phyloP scores from a whole-genome alignment of 2,329 filamentous ascomycete genomes.

The Colletotrichum sp. region DNA sequence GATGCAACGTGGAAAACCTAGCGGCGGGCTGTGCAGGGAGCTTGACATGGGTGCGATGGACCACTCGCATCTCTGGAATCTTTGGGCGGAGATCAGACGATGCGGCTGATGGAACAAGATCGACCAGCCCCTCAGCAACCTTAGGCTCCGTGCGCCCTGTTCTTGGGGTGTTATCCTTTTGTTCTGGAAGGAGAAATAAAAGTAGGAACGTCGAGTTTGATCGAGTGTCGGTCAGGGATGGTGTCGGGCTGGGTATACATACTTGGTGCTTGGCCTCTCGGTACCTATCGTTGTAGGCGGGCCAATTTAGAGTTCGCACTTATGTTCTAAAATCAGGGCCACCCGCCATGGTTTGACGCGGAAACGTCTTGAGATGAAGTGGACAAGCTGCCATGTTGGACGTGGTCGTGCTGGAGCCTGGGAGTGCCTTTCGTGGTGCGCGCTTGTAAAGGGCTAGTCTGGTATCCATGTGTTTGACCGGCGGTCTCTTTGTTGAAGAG shows the following conservation, averaged over 20 bases:
- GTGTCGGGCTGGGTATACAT: background rate
- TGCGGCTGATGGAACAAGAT: slow-evolving; percentile 23
- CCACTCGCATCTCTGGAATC: slow-evolving; percentile 23
- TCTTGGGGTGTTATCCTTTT: background rate
- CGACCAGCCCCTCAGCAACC: slow-evolving; percentile 4
- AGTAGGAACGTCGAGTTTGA: background rate
- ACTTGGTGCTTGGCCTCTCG: background rate
- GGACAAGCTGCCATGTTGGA: background rate
- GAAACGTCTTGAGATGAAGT: background rate
- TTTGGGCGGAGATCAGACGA: slow-evolving; percentile 19
- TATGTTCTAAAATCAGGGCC: background rate
- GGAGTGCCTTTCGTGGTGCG: background rate
- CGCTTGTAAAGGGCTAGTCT: background rate
- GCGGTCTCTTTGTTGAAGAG: background rate
- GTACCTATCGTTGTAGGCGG: background rate
- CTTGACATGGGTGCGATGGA: slow-evolving; percentile 3
- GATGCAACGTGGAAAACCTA: slow-evolving; percentile 20
- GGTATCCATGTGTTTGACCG: background rate
- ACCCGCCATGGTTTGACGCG: background rate
- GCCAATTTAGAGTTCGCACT: background rate
- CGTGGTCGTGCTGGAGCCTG: background rate
- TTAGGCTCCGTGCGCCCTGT: background rate
- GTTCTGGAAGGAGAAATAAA: background rate
- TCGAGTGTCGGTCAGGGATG: background rate
- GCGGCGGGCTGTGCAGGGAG: slow-evolving; percentile 12